phyloP scores from a whole-genome alignment of 306 rosid species.

The Carpinus fangiana region DNA sequence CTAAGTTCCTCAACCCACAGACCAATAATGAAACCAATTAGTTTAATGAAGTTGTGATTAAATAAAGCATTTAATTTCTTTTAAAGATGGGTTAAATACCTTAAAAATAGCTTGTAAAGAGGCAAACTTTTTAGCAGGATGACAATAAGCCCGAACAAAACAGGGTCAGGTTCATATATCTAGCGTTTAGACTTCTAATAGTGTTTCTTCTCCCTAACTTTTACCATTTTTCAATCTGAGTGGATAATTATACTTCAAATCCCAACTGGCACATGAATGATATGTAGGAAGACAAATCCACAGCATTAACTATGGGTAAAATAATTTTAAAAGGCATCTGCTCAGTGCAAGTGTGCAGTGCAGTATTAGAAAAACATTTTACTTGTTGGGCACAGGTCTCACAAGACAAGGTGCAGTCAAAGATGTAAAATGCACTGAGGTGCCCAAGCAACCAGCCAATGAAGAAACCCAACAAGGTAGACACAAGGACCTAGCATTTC shows the following conservation, averaged over 20 bases:
- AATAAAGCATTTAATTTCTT: neutral
- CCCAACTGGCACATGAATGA: neutral
- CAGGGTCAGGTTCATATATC: neutral
- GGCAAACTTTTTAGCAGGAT: neutral
- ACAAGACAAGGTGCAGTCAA: neutral
- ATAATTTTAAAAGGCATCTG: neutral
- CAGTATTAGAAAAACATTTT: neutral
- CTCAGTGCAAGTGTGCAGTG: neutral
- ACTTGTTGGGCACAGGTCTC: neutral
- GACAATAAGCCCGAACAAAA: neutral
- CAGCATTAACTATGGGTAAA: neutral
- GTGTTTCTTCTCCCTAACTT: neutral
- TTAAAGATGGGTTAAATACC: neutral
- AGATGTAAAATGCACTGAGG: no score
- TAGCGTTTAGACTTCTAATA: neutral
- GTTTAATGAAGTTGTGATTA: neutral
- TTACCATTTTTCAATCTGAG: neutral
- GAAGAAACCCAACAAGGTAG: neutral
- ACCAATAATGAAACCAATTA: neutral
- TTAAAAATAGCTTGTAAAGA: neutral
- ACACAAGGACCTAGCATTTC: neutral
- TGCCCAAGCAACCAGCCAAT: neutral
- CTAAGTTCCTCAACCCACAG: neutral
- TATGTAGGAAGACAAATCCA: neutral
- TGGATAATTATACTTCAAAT: neutral